These are phyloP conservation scores for Colletotrichum incanum DNA, from an alignment of 2,329 filamentous ascomycete genomes.

Conservation along the genomic window DNA sequence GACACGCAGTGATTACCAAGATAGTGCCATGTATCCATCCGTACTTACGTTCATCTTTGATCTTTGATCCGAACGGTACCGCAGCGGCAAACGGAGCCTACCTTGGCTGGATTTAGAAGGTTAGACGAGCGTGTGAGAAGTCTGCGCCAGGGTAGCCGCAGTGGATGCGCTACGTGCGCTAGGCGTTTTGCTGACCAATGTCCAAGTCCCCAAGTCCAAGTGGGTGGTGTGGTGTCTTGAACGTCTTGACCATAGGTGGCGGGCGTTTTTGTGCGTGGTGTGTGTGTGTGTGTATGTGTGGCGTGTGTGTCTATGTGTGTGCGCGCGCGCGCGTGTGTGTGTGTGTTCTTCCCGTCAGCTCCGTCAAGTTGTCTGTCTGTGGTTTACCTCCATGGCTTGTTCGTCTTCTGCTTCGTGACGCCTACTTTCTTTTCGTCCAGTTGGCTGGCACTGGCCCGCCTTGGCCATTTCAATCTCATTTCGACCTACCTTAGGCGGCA, in stretches of 20 bases:
- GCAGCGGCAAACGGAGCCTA: conserved; percentile 32
- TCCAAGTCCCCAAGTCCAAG: conserved; percentile 10
- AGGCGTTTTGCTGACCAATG: conserved; percentile 32
- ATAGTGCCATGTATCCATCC: background rate
- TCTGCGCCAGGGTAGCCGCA: conserved; percentile 40
- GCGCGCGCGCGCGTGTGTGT: background rate
- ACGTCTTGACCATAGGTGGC: conserved; percentile 11
- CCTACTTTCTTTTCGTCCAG: conserved; percentile 11
- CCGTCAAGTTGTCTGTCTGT: background rate
- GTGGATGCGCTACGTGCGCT: conserved; percentile 40
- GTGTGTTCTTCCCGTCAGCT: background rate
- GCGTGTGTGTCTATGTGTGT: background rate
- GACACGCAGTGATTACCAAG: conserved; percentile 3
- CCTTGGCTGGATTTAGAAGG: conserved; percentile 37
- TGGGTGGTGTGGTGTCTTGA: conserved; percentile 10
- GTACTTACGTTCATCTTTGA: background rate
- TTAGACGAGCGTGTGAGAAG: conserved; percentile 36
- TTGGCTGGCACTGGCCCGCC: background rate
- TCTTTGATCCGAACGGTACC: conserved; percentile 13
- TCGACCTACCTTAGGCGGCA: background rate
- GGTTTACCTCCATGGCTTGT: conserved; percentile 7
- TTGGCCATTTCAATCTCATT: background rate
- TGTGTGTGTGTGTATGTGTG: background rate
- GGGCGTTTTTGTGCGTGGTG: conserved; percentile 15
- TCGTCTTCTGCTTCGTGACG: background rate